Evolutionary conservation across 805 yeast species (phyloP).

Genomic region (Teunomyces gatunensis): DNA sequence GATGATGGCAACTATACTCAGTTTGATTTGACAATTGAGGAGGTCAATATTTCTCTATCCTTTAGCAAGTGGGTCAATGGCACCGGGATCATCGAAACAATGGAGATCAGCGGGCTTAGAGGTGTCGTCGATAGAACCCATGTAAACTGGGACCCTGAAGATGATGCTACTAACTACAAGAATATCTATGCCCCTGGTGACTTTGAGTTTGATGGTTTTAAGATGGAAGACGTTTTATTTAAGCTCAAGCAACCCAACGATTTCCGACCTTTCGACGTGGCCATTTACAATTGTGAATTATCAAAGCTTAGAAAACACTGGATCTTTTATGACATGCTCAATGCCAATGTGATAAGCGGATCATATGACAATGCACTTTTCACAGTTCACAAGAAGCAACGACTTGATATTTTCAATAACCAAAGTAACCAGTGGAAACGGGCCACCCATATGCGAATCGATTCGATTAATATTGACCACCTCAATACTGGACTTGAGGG

Average conservation of each 20-base stretch:
- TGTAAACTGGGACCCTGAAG: constrained; percentile 77
- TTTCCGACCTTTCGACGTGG: constrained; percentile 80
- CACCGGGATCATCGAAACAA: constrained; percentile 72
- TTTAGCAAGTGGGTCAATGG: constrained; percentile 89
- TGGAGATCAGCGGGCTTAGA: constrained; percentile 79
- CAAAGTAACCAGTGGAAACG: constrained; percentile 46
- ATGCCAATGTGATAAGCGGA: constrained; percentile 84
- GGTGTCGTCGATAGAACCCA: constrained; percentile 93
- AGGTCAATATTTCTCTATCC: constrained; percentile 75
- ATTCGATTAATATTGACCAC: constrained; percentile 83
- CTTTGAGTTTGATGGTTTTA: constrained; percentile 82
- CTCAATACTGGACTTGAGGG: constrained; percentile 87
- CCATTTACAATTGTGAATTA: constrained; percentile 82
- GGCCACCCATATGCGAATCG: constrained; percentile 78
- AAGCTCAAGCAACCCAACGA: constrained; percentile 78
- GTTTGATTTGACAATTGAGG: constrained; percentile 86
- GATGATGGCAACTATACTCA: constrained; percentile 97
- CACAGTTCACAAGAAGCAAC: constrained; percentile 80
- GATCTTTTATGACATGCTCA: constrained; percentile 83
- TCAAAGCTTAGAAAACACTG: constrained; percentile 85
- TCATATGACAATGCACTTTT: constrained; percentile 90
- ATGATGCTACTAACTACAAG: constrained; percentile 78
- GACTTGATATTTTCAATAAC: constrained; percentile 46
- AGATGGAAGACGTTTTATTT: constrained; percentile 80
- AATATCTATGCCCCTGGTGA: constrained; percentile 81